These are phyloP conservation scores for Nothomitra cinnamomea DNA, from an alignment of 2,329 filamentous ascomycete species.

Conservation along the genomic window DNA sequence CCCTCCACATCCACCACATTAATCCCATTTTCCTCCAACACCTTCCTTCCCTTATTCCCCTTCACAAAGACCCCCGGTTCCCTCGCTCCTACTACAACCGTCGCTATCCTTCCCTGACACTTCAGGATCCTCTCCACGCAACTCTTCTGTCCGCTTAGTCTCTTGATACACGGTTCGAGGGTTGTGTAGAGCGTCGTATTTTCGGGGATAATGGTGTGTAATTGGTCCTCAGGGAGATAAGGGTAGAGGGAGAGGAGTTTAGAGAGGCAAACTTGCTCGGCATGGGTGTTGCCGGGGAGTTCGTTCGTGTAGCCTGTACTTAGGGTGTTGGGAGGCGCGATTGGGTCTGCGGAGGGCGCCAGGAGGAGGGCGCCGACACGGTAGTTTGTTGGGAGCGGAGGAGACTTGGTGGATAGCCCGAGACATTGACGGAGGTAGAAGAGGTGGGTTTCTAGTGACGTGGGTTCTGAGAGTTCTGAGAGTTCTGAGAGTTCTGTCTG, in stretches of 20 bases:
- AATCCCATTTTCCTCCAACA: conserved; percentile 56
- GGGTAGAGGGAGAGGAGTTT: conserved; percentile 38
- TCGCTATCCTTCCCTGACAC: conserved; percentile 44
- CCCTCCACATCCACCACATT: conserved; percentile 56
- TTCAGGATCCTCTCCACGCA: conserved; percentile 65
- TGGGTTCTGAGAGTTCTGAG: not conserved
- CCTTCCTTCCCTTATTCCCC: conserved; percentile 56
- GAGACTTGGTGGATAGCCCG: conserved; percentile 58
- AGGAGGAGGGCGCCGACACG: conserved; percentile 85
- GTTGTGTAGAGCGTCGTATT: conserved; percentile 68
- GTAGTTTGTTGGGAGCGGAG: conserved; percentile 80
- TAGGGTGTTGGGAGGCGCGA: conserved; percentile 31
- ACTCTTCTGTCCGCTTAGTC: conserved; percentile 56
- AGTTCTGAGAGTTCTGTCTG: not conserved
- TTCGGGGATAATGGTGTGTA: conserved; percentile 32
- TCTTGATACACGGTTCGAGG: conserved; percentile 67
- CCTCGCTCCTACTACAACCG: conserved; percentile 72
- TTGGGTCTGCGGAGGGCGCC: conserved; percentile 30
- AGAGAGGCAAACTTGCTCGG: conserved; percentile 77
- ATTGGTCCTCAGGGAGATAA: conserved; percentile 31
- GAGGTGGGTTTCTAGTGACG: not conserved
- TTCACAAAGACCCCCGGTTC: conserved; percentile 86
- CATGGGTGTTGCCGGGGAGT: conserved; percentile 82
- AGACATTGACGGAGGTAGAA: conserved; percentile 55
- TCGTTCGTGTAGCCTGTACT: conserved; percentile 84